Conservation (phyloP, 2,329 filamentous ascomycete species). For the Tricladium varicosporioides region DNA sequence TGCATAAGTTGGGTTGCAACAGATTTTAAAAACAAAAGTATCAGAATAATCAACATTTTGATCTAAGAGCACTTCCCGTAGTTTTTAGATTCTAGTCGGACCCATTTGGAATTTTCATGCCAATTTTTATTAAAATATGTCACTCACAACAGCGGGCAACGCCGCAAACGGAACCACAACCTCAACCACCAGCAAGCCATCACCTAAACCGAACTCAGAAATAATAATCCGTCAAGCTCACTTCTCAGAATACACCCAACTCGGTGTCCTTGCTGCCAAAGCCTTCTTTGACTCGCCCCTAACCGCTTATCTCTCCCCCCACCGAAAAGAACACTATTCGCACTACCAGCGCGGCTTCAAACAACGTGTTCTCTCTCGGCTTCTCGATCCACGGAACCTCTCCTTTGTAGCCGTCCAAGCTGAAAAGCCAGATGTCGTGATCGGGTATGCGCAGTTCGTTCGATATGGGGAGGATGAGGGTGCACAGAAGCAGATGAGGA, state of each 20-base stretch:
- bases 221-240: slow-evolving; percentile 20
- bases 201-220: neutral
- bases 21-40: too few relatives aligned
- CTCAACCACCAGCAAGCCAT: neutral
- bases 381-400: slow-evolving; percentile 19
- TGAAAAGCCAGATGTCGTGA: slow-evolving; percentile 4
- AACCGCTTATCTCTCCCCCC: slow-evolving; percentile 19
- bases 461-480: slow-evolving; percentile 24
- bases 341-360: slow-evolving; percentile 17
- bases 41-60: too few relatives aligned
- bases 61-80: too few relatives aligned
- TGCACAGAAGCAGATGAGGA: slow-evolving; percentile 14
- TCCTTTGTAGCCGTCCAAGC: slow-evolving; percentile 20
- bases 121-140: neutral
- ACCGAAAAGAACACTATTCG: slow-evolving; percentile 10
- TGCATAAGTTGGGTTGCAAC: too few relatives aligned
- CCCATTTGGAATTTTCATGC: neutral
- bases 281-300: slow-evolving; percentile 22
- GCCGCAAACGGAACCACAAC: neutral
- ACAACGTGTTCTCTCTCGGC: slow-evolving; percentile 14
- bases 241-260: slow-evolving; percentile 14
- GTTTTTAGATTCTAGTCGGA: too few relatives aligned
- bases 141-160: slow-evolving; percentile 1
- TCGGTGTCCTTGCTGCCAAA: slow-evolving; percentile 21
- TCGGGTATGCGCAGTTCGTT: slow-evolving; percentile 23